Base-by-base conservation (phyloP, 2,329 filamentous ascomycete species). In the Monosporascus ibericus region DNA sequence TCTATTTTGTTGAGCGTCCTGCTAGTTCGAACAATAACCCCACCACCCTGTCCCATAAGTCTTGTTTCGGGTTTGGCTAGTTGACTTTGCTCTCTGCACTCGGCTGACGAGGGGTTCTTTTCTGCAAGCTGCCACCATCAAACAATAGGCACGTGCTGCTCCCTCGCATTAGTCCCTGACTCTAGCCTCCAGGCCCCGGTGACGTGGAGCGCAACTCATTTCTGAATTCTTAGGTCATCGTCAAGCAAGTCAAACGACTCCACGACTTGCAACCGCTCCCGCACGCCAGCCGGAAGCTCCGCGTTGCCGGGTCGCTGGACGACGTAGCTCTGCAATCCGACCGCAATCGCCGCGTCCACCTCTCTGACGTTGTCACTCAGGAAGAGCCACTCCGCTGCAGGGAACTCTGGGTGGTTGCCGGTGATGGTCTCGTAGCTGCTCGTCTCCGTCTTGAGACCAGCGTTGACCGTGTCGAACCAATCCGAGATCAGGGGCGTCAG, bases 401-500 rank as follows among this genome's bases (percentile, higher is more conserved):
- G 60, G 52, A 76, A 71, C 36, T 75, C 71, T 17, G 80, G 67
- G 44, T 75, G 65, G 50, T 74, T 71, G 47, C 68, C 67, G 47
- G 80, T 75, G 59, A 92, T 91, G 61, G 75, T 81, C 59, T 72
- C 68, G 70, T 92, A 94, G 67, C 88, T 92, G 22, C 67, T 68
- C 39, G 71, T 66, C 60, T 90, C 81, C 46, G 78, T 81, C 74
- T 94, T 94, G 52, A 81, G 77, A 1, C 89, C 89, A 34, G 89
- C 88, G 67, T 89, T 92, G 53, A 88, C 81, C 3, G 88, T 92
- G 68, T 94, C 89, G 65, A 90, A 92, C 77, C 84, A 90, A 60
- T 78, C 85, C 44, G 74, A 75, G 53, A 90, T 78, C 52, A 81
- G 67, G 1, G 72, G 71, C 3, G 75, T 80, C 61, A 88, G 67